phyloP scores from a whole-genome alignment of 2,329 filamentous ascomycete genomes.

The Waltergamsia citrina region DNA sequence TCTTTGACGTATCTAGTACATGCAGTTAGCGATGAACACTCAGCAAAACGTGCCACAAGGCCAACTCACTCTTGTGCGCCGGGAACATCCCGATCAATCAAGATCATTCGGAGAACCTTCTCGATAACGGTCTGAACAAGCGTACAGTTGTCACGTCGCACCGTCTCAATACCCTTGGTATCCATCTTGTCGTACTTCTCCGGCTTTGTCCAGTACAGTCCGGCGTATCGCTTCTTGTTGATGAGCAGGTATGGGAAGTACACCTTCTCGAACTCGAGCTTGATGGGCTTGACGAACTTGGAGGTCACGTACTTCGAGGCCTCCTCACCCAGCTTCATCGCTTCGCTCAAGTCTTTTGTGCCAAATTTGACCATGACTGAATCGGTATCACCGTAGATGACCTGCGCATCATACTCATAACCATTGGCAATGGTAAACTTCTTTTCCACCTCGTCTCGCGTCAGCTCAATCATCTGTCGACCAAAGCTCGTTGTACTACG shows the following conservation, averaged over 20 bases:
- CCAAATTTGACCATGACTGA: conserved; percentile 99
- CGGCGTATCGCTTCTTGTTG: conserved; percentile 99
- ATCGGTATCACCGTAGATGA: conserved; percentile 98
- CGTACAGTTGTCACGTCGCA: conserved; percentile 90
- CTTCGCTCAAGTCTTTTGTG: conserved; percentile 72
- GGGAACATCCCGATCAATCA: conserved; percentile 85
- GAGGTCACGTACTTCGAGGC: conserved; percentile 79
- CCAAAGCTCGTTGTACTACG: conserved; percentile 96
- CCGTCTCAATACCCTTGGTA: conserved; percentile 97
- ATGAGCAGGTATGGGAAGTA: conserved; percentile 97
- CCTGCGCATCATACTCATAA: conserved; percentile 87
- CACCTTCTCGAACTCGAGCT: conserved; percentile 98
- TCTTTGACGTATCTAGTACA: conserved; percentile 79
- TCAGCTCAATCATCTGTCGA: conserved; percentile 97
- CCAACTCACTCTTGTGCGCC: conserved; percentile 81
- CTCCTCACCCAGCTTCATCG: conserved; percentile 94
- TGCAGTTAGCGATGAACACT: conserved; percentile 3
- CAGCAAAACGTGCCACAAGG: too few relatives aligned
- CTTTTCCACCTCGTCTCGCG: conserved; percentile 88
- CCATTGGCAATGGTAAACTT: conserved; percentile 90
- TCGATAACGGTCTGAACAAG: conserved; percentile 96
- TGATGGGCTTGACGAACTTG: conserved; percentile 95
- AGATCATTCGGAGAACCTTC: conserved; percentile 87
- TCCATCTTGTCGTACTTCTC: conserved; percentile 99
- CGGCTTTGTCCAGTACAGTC: conserved; percentile 92